phyloP scores from a whole-genome alignment of 2,329 filamentous ascomycete species.

The Dendrostoma leiphaemia region DNA sequence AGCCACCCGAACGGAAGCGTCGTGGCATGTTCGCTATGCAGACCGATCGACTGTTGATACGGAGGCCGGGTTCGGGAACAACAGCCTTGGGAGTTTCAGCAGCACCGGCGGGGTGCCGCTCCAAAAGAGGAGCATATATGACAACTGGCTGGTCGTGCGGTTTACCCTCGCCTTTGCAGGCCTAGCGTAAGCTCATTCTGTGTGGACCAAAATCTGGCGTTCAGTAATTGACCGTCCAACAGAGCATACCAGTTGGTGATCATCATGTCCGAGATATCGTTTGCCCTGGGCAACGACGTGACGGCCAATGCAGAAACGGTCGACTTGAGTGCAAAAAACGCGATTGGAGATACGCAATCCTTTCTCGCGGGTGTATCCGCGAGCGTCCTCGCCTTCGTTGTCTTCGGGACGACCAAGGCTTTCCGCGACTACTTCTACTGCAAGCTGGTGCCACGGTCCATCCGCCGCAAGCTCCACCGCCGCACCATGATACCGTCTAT shows the following conservation, averaged over 20 bases:
- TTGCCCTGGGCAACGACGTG: slow-evolving; percentile 28
- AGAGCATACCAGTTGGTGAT: slow-evolving; percentile 36
- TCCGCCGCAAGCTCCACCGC: slow-evolving; percentile 11
- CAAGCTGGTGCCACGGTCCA: slow-evolving; percentile 22
- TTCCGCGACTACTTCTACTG: slow-evolving; percentile 29
- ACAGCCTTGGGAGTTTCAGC: slow-evolving; percentile 16
- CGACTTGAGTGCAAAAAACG: slow-evolving; percentile 30
- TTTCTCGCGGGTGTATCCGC: slow-evolving; percentile 38
- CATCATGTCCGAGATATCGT: slow-evolving; percentile 35
- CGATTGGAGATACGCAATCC: slow-evolving; percentile 30
- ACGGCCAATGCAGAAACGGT: slow-evolving; percentile 25
- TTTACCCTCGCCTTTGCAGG: slow-evolving; percentile 43
- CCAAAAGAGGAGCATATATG: slow-evolving; percentile 35
- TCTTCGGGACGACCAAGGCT: slow-evolving; percentile 40
- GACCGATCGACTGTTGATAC: slow-evolving; percentile 15
- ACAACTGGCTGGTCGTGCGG: slow-evolving; percentile 42
- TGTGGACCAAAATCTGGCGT: neutral
- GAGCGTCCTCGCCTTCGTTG: slow-evolving; percentile 34
- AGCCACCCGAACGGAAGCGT: slow-evolving; percentile 30
- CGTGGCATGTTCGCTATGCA: slow-evolving; percentile 32
- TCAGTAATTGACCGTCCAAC: neutral
- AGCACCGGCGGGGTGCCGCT: slow-evolving; percentile 16
- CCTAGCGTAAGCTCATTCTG: slow-evolving; percentile 30
- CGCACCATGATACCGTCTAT: neutral
- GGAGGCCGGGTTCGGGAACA: slow-evolving; percentile 11